Conservation (phyloP, 805 yeast genomes). For the Groenewaldozyma tartarivorans region DNA sequence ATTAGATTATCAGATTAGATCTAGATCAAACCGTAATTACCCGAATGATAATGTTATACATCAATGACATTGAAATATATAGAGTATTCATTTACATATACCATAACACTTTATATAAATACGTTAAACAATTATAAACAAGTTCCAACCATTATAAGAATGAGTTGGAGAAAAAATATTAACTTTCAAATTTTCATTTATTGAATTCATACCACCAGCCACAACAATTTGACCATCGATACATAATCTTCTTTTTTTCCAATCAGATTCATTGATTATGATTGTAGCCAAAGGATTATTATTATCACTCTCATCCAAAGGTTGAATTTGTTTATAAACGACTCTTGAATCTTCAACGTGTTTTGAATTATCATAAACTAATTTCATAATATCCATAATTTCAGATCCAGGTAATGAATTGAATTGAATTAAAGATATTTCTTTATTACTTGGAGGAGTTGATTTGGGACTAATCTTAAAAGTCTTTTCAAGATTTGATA, state of each 20-base stretch:
- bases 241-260: constrained; percentile 44
- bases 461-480: constrained; percentile 59
- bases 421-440: constrained; percentile 41
- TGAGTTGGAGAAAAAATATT: constrained; percentile 14
- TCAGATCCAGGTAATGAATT: constrained; percentile 27
- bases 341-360: constrained; percentile 46
- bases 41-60: too few relatives aligned
- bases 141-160: constrained; percentile 23
- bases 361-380: constrained; percentile 47
- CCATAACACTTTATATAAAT: too few relatives aligned
- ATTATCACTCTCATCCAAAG: background rate
- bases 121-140: constrained; percentile 6
- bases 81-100: too few relatives aligned
- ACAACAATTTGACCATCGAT: constrained; percentile 52
- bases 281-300: constrained; percentile 11
- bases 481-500: constrained; percentile 47
- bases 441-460: constrained; percentile 29
- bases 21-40: too few relatives aligned
- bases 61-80: too few relatives aligned
- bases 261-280: constrained; percentile 24
- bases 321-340: constrained; percentile 31
- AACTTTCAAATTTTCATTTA: constrained; percentile 13
- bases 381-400: constrained; percentile 45
- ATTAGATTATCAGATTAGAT: too few relatives aligned
- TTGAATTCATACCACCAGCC: constrained; percentile 8